Evolutionary conservation across 208 protist genomes (phyloP), one percentile per base, ranked within the genome.

Genomic region (Crithidia sp.): DNA sequence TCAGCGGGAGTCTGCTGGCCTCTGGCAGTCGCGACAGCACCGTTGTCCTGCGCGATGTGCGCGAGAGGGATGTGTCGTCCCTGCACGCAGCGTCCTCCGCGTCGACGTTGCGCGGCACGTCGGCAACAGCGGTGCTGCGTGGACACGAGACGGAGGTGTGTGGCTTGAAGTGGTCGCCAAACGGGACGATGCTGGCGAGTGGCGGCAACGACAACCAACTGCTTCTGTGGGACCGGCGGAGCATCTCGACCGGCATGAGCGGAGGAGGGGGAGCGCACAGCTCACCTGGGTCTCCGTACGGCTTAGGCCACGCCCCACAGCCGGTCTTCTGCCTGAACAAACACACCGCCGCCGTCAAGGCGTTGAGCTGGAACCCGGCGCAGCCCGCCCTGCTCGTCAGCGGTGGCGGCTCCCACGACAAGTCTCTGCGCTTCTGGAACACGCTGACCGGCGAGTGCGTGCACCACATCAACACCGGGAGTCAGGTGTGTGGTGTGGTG

Each of bases 121-220:
- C 70, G 76, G 61, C 16, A 52, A 52, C 59, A 13, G 43, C 71
- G 14, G 71, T 90, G 17, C 83, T 99, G 43, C 79, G 77, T 5
- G 85, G 84, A 0, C 99, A 99, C 76, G 66, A 85, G 49, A 96
- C 98, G 66, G 98, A 99, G 79, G 97, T 99, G 9, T 99, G 98
- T 87, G 98, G 98, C 4, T 81, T 99, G 41, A 84, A 94, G 47
- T 99, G 98, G 97, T 98, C 92, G 6, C 86, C 88, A 2, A 90
- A 97, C 71, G 95, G 96, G 28, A 75, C 74, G 2, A 89, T 98
- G 77, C 78, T 99, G 10, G 99, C 99, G 47, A 98, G 93, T 12
- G 99, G 99, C 17, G 98, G 98, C 69, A 99, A 99, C 77, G 99
- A 99, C 80, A 99, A 99, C 78, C 83, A 98, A 39, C 81, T 99